Base-by-base conservation (phyloP, 345 rosid genomes). In the Brassica napus region DNA sequence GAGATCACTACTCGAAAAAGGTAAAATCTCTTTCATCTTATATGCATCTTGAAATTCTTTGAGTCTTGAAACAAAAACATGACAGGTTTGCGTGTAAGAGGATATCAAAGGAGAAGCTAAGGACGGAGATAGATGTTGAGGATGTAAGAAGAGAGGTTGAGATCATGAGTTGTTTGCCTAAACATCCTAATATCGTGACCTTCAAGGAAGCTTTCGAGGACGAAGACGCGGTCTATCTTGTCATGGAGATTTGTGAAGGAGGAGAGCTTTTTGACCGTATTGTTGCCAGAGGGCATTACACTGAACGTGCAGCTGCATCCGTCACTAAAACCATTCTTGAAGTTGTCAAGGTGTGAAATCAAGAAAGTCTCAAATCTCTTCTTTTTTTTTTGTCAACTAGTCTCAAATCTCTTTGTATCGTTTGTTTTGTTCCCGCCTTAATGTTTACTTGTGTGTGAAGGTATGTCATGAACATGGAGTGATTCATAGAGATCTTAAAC, bases 381-480 rank as follows among this genome's bases (percentile, higher is more conserved):
- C 18, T 18, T 18, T 18, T 18, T 18, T 18, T 18, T 18, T 18
- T 18, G 18, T 18, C 18, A 18, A 18, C 18, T 18, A 0, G 37
- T 24, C 8, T 0, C 5, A 34, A 42, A 54, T 32, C 16, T 54
- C 52, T 59, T 58, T 18, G 12, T 2, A 54, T 54, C 9, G 21
- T 68, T 58, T 6, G 4, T 26, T 63, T 4, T 31, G 18, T 28
- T 30, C 21, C 18, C 1, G 5, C 4, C 59, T 54, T 54, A 5
- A 5, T 54, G 52, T 7, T 76, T 85, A 9, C 26, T 28, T 28
- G 63, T 37, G 58, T 10, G 55, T 86, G 67, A 81, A 94, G 97
- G 97, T 90, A n/a, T 95, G 99, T 74, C 97, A 95, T 82, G 86
- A 91, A 55, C 90, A 95, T 82, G 94, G 98, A 75, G 98, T 92